Evolutionary conservation across 1,284 basidiomycete genomes (phyloP).

Genomic region (Phylloboletellus chloephorus): DNA sequence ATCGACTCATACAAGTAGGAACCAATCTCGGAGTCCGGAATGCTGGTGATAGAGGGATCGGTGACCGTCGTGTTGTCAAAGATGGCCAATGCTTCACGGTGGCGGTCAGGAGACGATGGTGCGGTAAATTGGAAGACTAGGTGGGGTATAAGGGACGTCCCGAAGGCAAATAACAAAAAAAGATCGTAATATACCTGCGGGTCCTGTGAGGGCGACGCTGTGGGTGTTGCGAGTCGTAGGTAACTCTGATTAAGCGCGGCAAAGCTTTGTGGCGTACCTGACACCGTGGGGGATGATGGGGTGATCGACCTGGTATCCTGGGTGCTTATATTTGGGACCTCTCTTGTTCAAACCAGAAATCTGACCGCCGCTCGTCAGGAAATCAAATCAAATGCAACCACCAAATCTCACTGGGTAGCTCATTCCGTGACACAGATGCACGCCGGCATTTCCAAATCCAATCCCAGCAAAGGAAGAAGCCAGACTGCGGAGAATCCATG

Average conservation of each 20-base stretch:
- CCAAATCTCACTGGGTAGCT: slow-evolving; percentile 62
- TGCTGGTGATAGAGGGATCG: slow-evolving; percentile 65
- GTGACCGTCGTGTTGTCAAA: slow-evolving; percentile 65
- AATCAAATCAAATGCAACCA: slow-evolving; percentile 3
- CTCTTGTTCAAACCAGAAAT: slow-evolving; percentile 95
- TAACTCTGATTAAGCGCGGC: neutral
- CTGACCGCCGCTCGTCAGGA: slow-evolving; percentile 35
- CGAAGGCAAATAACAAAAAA: neutral
- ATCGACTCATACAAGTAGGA: slow-evolving; percentile 84
- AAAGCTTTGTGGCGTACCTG: slow-evolving; percentile 42
- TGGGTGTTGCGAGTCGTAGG: neutral
- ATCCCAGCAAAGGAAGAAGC: slow-evolving; percentile 92
- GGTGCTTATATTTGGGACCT: slow-evolving; percentile 83
- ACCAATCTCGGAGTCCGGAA: slow-evolving; percentile 83
- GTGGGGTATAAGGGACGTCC: slow-evolving; percentile 1
- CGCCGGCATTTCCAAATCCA: slow-evolving; percentile 93
- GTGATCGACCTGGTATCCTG: slow-evolving; percentile 74
- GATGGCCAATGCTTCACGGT: slow-evolving; percentile 83
- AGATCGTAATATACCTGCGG: slow-evolving; percentile 49
- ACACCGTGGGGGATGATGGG: slow-evolving; percentile 94
- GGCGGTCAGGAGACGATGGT: slow-evolving; percentile 84
- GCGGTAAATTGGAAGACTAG: slow-evolving; percentile 90
- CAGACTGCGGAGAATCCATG: slow-evolving; percentile 41
- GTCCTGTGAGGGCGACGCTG: slow-evolving; percentile 83
- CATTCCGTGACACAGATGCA: slow-evolving; percentile 87